A percentile compares a stretch with the other conserved stretches of the same genome.
These are phyloP conservation scores for Dendrothele bispora DNA, from an alignment of 768 basidiomycete species.

Conservation along the genomic window DNA sequence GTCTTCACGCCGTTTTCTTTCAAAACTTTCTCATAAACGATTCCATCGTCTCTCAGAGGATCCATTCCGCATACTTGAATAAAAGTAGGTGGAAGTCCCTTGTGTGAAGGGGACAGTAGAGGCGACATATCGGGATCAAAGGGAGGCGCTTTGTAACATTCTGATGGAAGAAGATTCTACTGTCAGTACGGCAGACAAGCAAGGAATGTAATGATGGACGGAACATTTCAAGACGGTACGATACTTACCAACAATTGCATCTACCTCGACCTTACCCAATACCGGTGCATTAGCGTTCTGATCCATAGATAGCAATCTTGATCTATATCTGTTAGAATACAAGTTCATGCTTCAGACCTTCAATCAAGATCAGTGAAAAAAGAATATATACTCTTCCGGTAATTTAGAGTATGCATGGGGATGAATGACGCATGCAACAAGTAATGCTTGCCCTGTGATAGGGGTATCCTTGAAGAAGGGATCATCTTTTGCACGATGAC, in stretches of 20 bases:
- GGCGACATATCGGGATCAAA: conserved; percentile 14
- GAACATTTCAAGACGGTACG: too few relatives aligned
- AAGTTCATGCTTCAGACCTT: background rate
- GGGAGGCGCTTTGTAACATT: background rate
- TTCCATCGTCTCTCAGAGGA: conserved; percentile 26
- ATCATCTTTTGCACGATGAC: conserved; percentile 20
- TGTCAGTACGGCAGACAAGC: too few relatives aligned
- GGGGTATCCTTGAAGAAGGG: conserved; percentile 13
- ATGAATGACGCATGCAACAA: conserved; percentile 17
- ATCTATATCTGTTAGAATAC: conserved; percentile 15
- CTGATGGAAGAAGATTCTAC: background rate
- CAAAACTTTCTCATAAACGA: conserved; percentile 22
- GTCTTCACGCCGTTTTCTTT: conserved; percentile 19
- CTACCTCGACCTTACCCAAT: conserved; percentile 4
- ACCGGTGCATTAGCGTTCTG: conserved; percentile 17
- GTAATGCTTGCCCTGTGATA: conserved; percentile 23
- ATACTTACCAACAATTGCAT: conserved; percentile 7
- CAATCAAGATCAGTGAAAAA: background rate
- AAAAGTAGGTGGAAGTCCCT: conserved; percentile 19
- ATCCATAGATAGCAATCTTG: conserved; percentile 18
- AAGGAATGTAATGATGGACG: background rate
- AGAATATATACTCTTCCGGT: conserved; percentile 12
- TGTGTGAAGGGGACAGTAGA: conserved; percentile 18
- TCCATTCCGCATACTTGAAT: conserved; percentile 23
- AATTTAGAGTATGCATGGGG: conserved; percentile 18